Conservation (phyloP, 192 early-diverging fungal species). For the Coemansia sp. region DNA sequence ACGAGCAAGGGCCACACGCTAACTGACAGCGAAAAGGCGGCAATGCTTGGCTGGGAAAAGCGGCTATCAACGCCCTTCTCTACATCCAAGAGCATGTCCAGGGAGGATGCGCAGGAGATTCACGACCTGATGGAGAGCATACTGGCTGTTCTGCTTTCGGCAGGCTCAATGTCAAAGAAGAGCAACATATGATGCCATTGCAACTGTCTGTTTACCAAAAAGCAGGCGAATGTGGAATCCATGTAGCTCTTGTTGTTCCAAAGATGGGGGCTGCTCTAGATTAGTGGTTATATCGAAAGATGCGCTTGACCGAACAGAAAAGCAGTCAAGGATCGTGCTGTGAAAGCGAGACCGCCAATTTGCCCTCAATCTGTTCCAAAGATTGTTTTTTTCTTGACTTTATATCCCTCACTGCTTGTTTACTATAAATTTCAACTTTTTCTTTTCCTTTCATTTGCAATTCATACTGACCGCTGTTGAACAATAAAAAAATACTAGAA, state of each 20-base stretch:
- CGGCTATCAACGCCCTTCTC: constrained; percentile 24
- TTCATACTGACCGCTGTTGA: background rate
- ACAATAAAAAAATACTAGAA: constrained; percentile 10
- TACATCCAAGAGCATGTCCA: constrained; percentile 13
- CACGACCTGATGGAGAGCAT: constrained; percentile 21
- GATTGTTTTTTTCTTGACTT: constrained; percentile 6
- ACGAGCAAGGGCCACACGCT: constrained; percentile 15
- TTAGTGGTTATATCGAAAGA: no score
- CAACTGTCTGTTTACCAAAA: no score
- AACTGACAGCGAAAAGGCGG: constrained; percentile 18
- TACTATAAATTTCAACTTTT: constrained; percentile 2
- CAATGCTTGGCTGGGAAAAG: constrained; percentile 32
- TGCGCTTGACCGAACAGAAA: no score
- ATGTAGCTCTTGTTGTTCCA: no score
- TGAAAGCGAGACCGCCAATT: no score
- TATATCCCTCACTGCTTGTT: constrained; percentile 1
- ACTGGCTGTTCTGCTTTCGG: constrained; percentile 21
- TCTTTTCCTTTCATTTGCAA: background rate
- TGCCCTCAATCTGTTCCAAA: background rate
- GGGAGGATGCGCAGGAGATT: constrained; percentile 30
- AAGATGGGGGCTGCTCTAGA: no score
- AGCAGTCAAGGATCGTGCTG: no score
- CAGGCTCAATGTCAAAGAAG: constrained; percentile 4
- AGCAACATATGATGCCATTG: no score
- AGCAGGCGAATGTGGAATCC: background rate